Evolutionary conservation across 805 yeast genomes (phyloP).

Genomic region (Ogataea ganodermae): DNA sequence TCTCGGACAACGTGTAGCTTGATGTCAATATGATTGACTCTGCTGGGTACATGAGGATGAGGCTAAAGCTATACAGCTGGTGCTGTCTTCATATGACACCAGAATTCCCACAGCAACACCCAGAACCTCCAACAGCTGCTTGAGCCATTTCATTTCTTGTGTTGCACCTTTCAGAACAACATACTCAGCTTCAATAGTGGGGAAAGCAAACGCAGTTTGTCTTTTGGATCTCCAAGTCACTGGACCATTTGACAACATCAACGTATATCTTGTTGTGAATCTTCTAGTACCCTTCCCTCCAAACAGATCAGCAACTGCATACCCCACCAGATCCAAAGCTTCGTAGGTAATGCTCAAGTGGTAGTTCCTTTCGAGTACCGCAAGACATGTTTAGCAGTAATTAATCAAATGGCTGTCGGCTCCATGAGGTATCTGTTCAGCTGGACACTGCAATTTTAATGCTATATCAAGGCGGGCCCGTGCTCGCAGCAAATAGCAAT

Average conservation of each 20-base stretch:
- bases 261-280: conserved; percentile 11
- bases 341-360: neutral
- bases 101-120: neutral
- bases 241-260: conserved; percentile 1
- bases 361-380: conserved; percentile 20
- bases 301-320: conserved; percentile 16
- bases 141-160: neutral
- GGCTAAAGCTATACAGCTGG: neutral
- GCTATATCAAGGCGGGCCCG: too few species aligned
- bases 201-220: neutral
- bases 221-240: neutral
- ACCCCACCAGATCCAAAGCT: conserved; percentile 3
- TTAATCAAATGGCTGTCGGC: too few species aligned
- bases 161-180: neutral
- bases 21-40: neutral
- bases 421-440: too few species aligned
- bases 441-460: too few species aligned
- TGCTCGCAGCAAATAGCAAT: too few species aligned
- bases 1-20: neutral
- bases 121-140: neutral
- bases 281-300: conserved; percentile 8
- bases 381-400: conserved; percentile 11
- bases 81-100: neutral
- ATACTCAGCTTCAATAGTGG: neutral
- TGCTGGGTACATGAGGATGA: neutral